A percentile compares a stretch with the other conserved stretches of the same genome.
Evolutionary conservation across 495 filamentous ascomycete genomes (phyloP).

Genomic region (Aspergillus cristatus): DNA sequence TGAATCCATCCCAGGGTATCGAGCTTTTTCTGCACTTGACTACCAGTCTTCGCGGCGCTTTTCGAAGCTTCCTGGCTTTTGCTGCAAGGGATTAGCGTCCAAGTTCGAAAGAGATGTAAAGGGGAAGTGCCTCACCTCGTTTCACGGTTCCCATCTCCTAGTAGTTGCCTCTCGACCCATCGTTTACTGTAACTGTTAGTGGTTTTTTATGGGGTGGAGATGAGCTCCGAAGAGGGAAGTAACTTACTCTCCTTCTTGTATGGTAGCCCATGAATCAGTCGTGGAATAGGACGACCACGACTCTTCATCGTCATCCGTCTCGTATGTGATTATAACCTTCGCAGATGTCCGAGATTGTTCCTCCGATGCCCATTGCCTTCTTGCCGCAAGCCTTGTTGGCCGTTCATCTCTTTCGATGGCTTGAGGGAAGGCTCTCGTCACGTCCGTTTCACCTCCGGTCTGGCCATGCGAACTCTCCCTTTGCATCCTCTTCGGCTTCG

Average conservation of each 20-base stretch:
- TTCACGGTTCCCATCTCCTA: neutral
- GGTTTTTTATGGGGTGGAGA: neutral
- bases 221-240: neutral
- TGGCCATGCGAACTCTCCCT: neutral
- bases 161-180: neutral
- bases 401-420: neutral
- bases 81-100: too few relatives aligned
- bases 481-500: neutral
- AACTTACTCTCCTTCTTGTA: conserved; percentile 11
- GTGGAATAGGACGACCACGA: conserved; percentile 11
- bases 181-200: neutral
- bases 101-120: too few relatives aligned
- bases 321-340: neutral
- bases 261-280: conserved; percentile 14
- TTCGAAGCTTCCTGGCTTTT: neutral
- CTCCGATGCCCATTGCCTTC: conserved; percentile 10
- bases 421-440: neutral
- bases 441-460: neutral
- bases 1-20: neutral
- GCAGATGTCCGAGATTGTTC: neutral
- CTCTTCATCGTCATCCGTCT: conserved; percentile 2
- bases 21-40: neutral
- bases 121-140: too few relatives aligned
- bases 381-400: conserved; percentile 1
- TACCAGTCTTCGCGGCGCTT: neutral